A percentile compares a stretch with the other conserved stretches of the same genome.
Conservation (phyloP, 768 basidiomycete species). For the Sistotremastrum niveocremeum region DNA sequence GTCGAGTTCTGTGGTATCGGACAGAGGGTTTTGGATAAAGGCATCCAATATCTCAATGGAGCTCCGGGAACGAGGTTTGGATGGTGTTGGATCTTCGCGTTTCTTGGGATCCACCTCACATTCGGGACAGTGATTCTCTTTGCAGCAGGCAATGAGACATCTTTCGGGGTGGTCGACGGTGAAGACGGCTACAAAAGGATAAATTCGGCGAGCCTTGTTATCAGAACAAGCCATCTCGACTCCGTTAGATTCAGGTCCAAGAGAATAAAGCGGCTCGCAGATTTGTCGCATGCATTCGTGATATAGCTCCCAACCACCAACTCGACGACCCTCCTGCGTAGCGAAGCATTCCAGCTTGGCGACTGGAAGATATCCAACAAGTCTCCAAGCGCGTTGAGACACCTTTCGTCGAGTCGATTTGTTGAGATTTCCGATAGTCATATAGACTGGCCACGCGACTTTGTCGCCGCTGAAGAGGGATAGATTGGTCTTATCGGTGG, state of each 20-base stretch:
- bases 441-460: conserved; percentile 31
- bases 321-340: conserved; percentile 9
- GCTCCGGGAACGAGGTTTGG: too few relatives aligned
- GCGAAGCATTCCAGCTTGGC: conserved; percentile 19
- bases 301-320: conserved; percentile 17
- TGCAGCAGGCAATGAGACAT: too few relatives aligned
- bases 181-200: conserved; percentile 28
- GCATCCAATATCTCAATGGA: too few relatives aligned
- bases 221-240: conserved; percentile 24
- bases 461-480: conserved; percentile 22
- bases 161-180: conserved; percentile 34
- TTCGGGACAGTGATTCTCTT: conserved; percentile 16
- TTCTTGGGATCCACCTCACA: conserved; percentile 13
- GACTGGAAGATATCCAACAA: conserved; percentile 28
- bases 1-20: too few relatives aligned
- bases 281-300: conserved; percentile 24
- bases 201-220: conserved; percentile 16
- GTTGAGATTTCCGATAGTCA: conserved; percentile 28
- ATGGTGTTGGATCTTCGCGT: too few relatives aligned
- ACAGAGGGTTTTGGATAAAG: too few relatives aligned
- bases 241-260: conserved; percentile 18
- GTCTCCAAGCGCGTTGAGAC: conserved; percentile 18
- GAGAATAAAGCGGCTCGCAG: conserved; percentile 18
- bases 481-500: conserved; percentile 32
- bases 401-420: conserved; percentile 26